Evolutionary conservation across 805 yeast species (phyloP).

Genomic region (Candida schatavii): DNA sequence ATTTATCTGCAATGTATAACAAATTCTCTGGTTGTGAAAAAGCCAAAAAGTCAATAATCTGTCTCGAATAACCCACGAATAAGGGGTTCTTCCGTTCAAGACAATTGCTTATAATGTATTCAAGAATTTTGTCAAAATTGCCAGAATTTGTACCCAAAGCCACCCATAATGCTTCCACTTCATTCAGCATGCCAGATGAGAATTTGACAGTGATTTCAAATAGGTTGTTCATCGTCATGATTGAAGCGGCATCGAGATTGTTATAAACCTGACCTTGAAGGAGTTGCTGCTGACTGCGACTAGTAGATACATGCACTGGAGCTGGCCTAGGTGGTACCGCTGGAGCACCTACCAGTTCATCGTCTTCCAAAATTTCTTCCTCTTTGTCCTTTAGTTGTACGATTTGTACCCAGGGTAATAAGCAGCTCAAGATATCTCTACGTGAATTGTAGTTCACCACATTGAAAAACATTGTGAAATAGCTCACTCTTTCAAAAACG

Average conservation of each 20-base stretch:
- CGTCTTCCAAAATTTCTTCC: neutral
- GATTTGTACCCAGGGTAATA: slow-evolving; percentile 91
- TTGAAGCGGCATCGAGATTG: slow-evolving; percentile 25
- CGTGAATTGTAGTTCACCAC: slow-evolving; percentile 55
- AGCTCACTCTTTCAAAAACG: slow-evolving; percentile 62
- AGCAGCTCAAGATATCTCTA: slow-evolving; percentile 73
- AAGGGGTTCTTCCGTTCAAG: slow-evolving; percentile 65
- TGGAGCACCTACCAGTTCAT: slow-evolving; percentile 1
- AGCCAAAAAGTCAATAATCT: slow-evolving; percentile 76
- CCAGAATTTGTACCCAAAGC: slow-evolving; percentile 68
- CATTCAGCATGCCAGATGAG: slow-evolving; percentile 72
- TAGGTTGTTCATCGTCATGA: slow-evolving; percentile 76
- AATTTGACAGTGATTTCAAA: slow-evolving; percentile 82
- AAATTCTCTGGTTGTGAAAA: slow-evolving; percentile 46
- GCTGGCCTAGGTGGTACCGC: slow-evolving; percentile 3
- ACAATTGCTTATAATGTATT: slow-evolving; percentile 66
- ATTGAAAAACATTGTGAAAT: slow-evolving; percentile 67
- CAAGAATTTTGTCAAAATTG: slow-evolving; percentile 72
- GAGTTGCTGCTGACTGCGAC: neutral
- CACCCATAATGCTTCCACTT: slow-evolving; percentile 93
- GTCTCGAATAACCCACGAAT: slow-evolving; percentile 77
- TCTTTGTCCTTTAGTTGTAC: slow-evolving; percentile 51
- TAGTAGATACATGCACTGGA: neutral
- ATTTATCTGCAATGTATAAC: slow-evolving; percentile 51
- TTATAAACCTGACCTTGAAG: neutral